Percentiles rank a stretch among this genome's conserved stretches.
phyloP scores from a whole-genome alignment of 352 stramenopile species.

The Pythium sukuiense region DNA sequence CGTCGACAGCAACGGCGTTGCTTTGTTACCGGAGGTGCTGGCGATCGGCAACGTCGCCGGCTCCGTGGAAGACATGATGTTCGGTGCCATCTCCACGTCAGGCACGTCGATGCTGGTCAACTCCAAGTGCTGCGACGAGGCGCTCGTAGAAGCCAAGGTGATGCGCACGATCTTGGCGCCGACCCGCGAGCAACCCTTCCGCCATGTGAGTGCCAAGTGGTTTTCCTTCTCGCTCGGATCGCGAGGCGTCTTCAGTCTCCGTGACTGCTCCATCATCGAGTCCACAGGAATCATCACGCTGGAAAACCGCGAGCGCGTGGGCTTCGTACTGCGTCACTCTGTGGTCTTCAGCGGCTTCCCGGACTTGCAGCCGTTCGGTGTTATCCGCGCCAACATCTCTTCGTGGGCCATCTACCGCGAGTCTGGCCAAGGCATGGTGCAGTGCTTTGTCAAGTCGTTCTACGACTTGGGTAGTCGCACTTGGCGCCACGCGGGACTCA shows the following conservation, averaged over 20 bases:
- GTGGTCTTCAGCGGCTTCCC: constrained; percentile 18
- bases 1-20: constrained; percentile 2
- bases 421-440: constrained; percentile 18
- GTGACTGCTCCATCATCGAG: constrained; percentile 21
- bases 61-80: constrained; percentile 53
- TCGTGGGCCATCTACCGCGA: constrained; percentile 24
- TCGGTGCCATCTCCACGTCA: constrained; percentile 33
- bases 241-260: constrained; percentile 9
- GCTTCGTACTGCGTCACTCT: constrained; percentile 24
- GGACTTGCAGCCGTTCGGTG: constrained; percentile 10
- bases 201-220: constrained; percentile 47
- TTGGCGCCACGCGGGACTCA: constrained; percentile 11
- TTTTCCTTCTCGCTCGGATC: constrained; percentile 25
- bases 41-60: constrained; percentile 41
- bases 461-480: constrained; percentile 18
- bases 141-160: constrained; percentile 40
- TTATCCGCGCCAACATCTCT: constrained; percentile 17
- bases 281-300: constrained; percentile 7
- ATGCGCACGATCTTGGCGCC: constrained; percentile 38
- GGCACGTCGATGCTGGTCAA: constrained; percentile 32
- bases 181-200: constrained; percentile 42
- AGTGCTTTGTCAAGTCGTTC: constrained; percentile 29
- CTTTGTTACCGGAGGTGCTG: constrained; percentile 24
- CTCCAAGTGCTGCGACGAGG: constrained; percentile 32
- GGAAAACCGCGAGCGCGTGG: constrained; percentile 16